phyloP scores from a whole-genome alignment of 2,329 filamentous ascomycete genomes.

The Fusarium tupiense region DNA sequence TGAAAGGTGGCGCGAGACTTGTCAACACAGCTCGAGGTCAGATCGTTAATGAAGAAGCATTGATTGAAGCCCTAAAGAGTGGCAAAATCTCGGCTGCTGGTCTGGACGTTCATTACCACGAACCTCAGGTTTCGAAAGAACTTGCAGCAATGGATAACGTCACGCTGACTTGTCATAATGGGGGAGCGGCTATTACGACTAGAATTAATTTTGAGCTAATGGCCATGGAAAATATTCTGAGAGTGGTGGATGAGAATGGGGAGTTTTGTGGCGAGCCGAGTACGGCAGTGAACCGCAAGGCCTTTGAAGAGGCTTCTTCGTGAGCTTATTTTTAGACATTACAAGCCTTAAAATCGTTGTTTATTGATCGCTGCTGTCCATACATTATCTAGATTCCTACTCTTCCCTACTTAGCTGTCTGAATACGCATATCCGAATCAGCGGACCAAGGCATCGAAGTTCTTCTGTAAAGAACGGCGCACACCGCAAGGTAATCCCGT shows the following conservation, averaged over 20 bases:
- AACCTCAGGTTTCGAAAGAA: conserved; percentile 57
- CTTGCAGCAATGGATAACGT: conserved; percentile 53
- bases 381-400: fast-evolving
- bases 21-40: conserved; percentile 64
- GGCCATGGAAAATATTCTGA: conserved; percentile 30
- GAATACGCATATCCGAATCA: too few species aligned
- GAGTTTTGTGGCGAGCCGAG: conserved; percentile 22
- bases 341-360: fast-evolving
- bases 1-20: conserved; percentile 59
- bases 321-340: fast-evolving
- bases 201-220: conserved; percentile 53
- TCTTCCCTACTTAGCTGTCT: neutral
- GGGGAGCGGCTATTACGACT: conserved; percentile 50
- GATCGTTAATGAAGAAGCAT: conserved; percentile 61
- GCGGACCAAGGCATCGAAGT: fast-evolving
- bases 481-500: fast-evolving
- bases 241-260: conserved; percentile 38
- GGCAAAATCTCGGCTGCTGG: conserved; percentile 58
- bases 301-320: neutral
- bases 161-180: conserved; percentile 51
- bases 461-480: fast-evolving
- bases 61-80: conserved; percentile 57
- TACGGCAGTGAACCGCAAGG: conserved; percentile 20
- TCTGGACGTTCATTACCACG: conserved; percentile 64
- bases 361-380: fast-evolving